Evolutionary conservation across 2,329 filamentous ascomycete species (phyloP), one percentile per base, ranked within the genome.

Genomic region (Alternaria triticimaculans): DNA sequence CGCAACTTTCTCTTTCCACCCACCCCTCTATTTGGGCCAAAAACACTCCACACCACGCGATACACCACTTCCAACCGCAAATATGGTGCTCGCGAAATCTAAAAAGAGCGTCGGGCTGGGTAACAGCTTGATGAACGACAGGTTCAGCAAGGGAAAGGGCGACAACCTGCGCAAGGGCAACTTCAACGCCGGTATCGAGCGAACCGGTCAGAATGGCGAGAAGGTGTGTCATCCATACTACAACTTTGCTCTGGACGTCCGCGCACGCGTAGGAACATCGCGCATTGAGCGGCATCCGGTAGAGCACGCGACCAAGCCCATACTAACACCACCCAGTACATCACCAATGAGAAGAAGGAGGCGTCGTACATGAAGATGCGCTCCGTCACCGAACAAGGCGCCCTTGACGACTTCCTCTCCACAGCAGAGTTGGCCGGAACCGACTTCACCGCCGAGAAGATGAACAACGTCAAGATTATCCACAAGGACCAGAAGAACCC

Each of bases 361-460:
- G 96, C 95, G 37, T 87, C 93, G 72, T 99, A 94, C 94, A 93
- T 98, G 78, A 99, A 98, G 86, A 98, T 99, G 96, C 93, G 95
- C 84, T 97, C 93, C 80, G 92, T 99, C 72, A 99, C 96, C 6
- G 93, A 99, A 84, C 96, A 99, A 82, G 94, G 91, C 71, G 94
- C 94, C 48, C 89, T 99, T 66, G 96, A 99, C 80, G 96, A 99
- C 81, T 99, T 99, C 81, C 85, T 99, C 68, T 92, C 92, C 61
- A 99, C 96, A 2, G 96, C 96, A 67, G 94, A 98, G 83, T 85
- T 99, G 72, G 96, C 96, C n/a, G 95, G 94, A 69, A 99, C 96
- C 70, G 96, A 99, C 80, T 99, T 99, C 81, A 98, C 95, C 1
- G 96, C 96, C 26, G 94, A 98, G 85, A 98, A 98, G 87, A 92